A percentile compares a stretch with the other conserved stretches of the same genome.
phyloP scores from a whole-genome alignment of 2,329 filamentous ascomycete genomes.

The Alternaria alternata region DNA sequence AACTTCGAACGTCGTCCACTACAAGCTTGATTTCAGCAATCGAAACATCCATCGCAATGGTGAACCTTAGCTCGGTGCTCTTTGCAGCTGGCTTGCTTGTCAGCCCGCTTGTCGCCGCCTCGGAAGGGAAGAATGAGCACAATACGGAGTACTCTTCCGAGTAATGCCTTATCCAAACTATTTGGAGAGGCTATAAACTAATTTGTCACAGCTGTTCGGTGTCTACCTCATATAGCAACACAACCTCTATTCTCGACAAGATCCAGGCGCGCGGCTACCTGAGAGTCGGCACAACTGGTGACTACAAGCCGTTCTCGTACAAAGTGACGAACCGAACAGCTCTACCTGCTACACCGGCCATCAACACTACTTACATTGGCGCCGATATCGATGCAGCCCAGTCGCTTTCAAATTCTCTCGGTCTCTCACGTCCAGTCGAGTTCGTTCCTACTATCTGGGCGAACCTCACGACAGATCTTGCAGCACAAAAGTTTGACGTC shows the following conservation, averaged over 20 bases:
- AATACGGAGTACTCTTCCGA: neutral
- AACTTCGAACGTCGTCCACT: neutral
- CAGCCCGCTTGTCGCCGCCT: neutral
- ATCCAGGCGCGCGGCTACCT: conserved; percentile 23
- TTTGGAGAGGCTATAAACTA: neutral
- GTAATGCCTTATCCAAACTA: neutral
- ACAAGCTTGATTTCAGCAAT: neutral
- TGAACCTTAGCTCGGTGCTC: neutral
- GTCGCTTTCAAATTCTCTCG: conserved; percentile 17
- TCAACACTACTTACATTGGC: conserved; percentile 23
- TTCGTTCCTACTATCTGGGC: conserved; percentile 23
- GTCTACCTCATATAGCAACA: conserved; percentile 2
- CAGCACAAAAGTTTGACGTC: conserved; percentile 18
- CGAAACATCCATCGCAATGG: neutral
- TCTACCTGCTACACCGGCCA: conserved; percentile 14
- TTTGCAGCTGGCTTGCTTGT: neutral
- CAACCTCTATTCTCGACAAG: conserved; percentile 16
- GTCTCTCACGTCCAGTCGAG: conserved; percentile 12
- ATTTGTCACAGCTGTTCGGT: neutral
- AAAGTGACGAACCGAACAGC: conserved; percentile 20
- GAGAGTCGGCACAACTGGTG: conserved; percentile 26
- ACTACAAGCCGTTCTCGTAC: conserved; percentile 27
- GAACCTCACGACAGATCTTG: conserved; percentile 14
- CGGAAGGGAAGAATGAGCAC: neutral
- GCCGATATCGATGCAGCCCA: conserved; percentile 23